These are phyloP conservation scores for Coemansia sp. DNA, from an alignment of 192 early-diverging fungal genomes.

Conservation along the genomic window DNA sequence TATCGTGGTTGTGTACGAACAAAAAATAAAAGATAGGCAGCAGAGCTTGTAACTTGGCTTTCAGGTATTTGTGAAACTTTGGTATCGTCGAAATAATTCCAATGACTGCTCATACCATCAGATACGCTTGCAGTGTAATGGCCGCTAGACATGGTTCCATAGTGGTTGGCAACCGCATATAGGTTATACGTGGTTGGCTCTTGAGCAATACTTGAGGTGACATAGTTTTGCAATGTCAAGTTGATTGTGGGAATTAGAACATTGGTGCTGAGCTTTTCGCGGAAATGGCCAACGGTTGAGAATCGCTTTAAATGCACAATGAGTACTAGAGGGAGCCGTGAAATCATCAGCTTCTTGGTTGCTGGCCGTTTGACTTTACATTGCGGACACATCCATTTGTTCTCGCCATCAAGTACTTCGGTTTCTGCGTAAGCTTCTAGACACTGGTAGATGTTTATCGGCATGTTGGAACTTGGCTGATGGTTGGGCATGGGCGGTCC, in stretches of 20 bases:
- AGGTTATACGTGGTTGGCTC: slow-evolving; percentile 63
- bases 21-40: slow-evolving; percentile 50
- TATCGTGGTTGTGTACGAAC: slow-evolving; percentile 19
- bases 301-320: slow-evolving; percentile 94
- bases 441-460: slow-evolving; percentile 71
- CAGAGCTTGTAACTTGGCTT: slow-evolving; percentile 33
- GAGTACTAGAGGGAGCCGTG: slow-evolving; percentile 82
- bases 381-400: slow-evolving; percentile 85
- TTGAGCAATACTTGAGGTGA: slow-evolving; percentile 22
- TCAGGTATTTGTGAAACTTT: slow-evolving; percentile 52
- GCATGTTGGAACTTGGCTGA: neutral
- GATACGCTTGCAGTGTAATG: slow-evolving; percentile 76
- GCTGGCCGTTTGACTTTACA: slow-evolving; percentile 74
- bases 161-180: slow-evolving; percentile 82
- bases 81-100: slow-evolving; percentile 88
- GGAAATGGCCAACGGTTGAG: slow-evolving; percentile 87
- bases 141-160: slow-evolving; percentile 69
- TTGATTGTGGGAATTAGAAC: slow-evolving; percentile 77
- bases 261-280: slow-evolving; percentile 84
- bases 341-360: slow-evolving; percentile 75
- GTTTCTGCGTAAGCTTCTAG: slow-evolving; percentile 78
- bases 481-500: neutral
- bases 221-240: slow-evolving; percentile 61
- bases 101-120: slow-evolving; percentile 60
- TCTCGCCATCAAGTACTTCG: slow-evolving; percentile 86